These are phyloP conservation scores for Rhodofomes roseus DNA, from an alignment of 1,284 basidiomycete species.

Conservation along the genomic window DNA sequence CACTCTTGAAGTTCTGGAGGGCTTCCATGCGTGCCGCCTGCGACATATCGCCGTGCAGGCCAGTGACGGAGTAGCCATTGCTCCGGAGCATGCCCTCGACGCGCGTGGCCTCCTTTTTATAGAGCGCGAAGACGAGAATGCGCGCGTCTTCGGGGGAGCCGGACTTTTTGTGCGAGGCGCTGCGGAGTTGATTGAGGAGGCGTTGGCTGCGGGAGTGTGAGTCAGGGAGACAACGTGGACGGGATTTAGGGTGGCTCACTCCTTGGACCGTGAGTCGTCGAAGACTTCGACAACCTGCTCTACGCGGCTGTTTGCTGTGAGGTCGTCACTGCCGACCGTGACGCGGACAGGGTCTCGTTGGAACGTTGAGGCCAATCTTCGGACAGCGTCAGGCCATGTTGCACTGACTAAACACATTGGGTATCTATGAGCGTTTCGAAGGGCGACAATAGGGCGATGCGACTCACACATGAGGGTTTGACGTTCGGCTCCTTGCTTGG, in stretches of 20 bases:
- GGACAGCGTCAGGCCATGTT: conserved; percentile 97
- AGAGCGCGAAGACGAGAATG: conserved; percentile 92
- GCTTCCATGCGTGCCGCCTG: conserved; percentile 86
- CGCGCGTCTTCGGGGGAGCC: conserved; percentile 56
- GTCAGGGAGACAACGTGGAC: background rate
- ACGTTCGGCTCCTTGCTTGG: conserved; percentile 61
- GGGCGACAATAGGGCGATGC: background rate
- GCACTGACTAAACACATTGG: conserved; percentile 79
- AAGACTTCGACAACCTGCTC: conserved; percentile 88
- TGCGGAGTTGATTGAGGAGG: conserved; percentile 60
- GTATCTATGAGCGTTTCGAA: conserved; percentile 1
- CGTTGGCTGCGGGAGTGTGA: conserved; percentile 49
- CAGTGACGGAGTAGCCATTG: conserved; percentile 83
- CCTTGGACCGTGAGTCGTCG: conserved; percentile 84
- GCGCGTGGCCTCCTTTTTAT: conserved; percentile 95
- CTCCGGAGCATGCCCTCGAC: conserved; percentile 80
- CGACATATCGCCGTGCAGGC: conserved; percentile 90
- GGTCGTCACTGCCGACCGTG: conserved; percentile 93
- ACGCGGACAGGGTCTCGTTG: conserved; percentile 85
- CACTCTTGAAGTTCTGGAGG: conserved; percentile 88
- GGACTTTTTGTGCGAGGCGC: conserved; percentile 64
- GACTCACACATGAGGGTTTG: conserved; percentile 92
- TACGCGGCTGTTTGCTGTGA: conserved; percentile 92
- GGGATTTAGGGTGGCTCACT: conserved; percentile 44
- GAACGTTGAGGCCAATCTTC: conserved; percentile 90